A percentile compares a stretch with the other conserved stretches of the same genome.
These are phyloP conservation scores for Ceratocystis eucalypticola DNA, from an alignment of 2,329 filamentous ascomycete genomes.

Conservation along the genomic window DNA sequence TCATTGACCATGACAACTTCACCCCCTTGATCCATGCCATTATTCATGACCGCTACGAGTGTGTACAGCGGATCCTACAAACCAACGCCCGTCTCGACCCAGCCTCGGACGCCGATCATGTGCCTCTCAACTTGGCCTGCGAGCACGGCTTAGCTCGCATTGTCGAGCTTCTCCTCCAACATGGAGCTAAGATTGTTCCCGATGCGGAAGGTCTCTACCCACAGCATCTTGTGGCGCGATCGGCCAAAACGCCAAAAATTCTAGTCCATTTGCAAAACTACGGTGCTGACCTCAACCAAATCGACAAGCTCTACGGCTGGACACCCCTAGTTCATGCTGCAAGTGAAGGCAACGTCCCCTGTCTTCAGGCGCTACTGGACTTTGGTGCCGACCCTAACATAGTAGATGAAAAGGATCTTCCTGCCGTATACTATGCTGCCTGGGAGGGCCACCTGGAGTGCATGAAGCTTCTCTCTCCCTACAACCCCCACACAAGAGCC, in stretches of 20 bases:
- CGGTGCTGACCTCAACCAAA: constrained; percentile 78
- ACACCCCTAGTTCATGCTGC: constrained; percentile 92
- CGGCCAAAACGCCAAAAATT: constrained; percentile 67
- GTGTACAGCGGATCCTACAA: constrained; percentile 63
- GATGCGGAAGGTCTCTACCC: constrained; percentile 94
- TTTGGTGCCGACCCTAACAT: constrained; percentile 66
- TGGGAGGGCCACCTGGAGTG: constrained; percentile 96
- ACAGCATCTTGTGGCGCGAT: constrained; percentile 89
- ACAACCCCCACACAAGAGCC: constrained; percentile 32
- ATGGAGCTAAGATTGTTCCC: constrained; percentile 69
- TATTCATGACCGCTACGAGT: constrained; percentile 69
- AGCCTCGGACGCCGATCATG: constrained; percentile 74
- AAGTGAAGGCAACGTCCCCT: constrained; percentile 86
- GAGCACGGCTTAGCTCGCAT: constrained; percentile 81
- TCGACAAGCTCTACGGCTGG: constrained; percentile 95
- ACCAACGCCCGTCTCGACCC: constrained; percentile 77
- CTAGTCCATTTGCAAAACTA: constrained; percentile 70
- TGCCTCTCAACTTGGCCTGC: constrained; percentile 86
- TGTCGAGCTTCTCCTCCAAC: constrained; percentile 69
- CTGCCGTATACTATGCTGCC: constrained; percentile 94
- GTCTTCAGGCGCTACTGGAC: constrained; percentile 66
- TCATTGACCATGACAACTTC: constrained; percentile 93
- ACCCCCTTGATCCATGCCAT: constrained; percentile 92
- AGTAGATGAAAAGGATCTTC: constrained; percentile 80
- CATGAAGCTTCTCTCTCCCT: constrained; percentile 69